These are phyloP conservation scores for Entrophospora sp. DNA, from an alignment of 192 early-diverging fungal species.

Conservation along the genomic window DNA sequence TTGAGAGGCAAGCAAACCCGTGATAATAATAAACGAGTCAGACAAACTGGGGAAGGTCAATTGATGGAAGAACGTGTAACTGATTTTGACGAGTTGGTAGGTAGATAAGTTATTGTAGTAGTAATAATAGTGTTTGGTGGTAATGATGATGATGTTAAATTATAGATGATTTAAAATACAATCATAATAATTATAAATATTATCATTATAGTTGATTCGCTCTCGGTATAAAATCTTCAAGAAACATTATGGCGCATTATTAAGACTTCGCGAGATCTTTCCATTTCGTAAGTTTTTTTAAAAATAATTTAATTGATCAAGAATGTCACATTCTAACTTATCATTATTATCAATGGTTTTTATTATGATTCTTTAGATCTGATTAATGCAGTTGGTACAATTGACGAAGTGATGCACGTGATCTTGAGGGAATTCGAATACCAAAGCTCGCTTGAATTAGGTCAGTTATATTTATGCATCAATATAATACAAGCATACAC, in stretches of 20 bases:
- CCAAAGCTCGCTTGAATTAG: conserved; percentile 43
- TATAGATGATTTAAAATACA: background rate
- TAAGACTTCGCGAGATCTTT: conserved; percentile 47
- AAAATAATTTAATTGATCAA: no score
- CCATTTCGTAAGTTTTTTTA: conserved; percentile 57
- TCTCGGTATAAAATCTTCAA: conserved; percentile 50
- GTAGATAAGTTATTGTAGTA: background rate
- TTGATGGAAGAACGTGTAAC: conserved; percentile 48
- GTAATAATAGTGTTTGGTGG: no score
- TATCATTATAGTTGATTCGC: conserved; percentile 33
- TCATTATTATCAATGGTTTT: background rate
- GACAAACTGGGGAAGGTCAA: conserved; percentile 41
- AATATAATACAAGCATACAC: background rate
- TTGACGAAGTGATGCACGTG: conserved; percentile 48
- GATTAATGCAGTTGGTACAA: conserved; percentile 47
- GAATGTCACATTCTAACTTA: no score
- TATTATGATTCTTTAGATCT: conserved; percentile 29
- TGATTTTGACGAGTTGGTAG: conserved; percentile 44
- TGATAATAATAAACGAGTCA: conserved; percentile 41
- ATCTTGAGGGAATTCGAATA: conserved; percentile 54
- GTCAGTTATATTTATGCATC: background rate
- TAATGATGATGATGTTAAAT: no score
- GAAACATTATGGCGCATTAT: conserved; percentile 44
- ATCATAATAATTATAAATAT: background rate
- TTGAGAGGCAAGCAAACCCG: conserved; percentile 37